These are phyloP conservation scores for Chaetomiaceae sp. DNA, from an alignment of 2,329 filamentous ascomycete genomes.

Conservation along the genomic window DNA sequence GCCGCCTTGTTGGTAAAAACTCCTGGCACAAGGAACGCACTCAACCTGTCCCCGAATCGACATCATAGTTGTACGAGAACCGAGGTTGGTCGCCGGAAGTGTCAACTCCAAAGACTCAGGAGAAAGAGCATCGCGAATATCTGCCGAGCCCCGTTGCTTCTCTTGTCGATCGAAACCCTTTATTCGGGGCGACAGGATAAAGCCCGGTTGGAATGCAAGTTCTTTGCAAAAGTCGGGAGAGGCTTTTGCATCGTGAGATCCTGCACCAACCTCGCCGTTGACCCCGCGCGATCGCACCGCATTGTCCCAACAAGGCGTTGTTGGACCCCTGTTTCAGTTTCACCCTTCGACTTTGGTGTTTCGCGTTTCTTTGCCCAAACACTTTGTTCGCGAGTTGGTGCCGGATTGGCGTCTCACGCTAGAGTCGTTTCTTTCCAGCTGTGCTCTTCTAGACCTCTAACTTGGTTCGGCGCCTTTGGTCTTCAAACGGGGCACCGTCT, in stretches of 20 bases:
- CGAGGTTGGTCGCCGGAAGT: not conserved
- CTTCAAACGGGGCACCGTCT: too few relatives aligned
- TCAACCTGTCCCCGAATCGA: too few relatives aligned
- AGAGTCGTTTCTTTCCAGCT: too few relatives aligned
- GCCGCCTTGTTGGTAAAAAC: not conserved
- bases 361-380: too few relatives aligned
- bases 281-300: not conserved
- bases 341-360: too few relatives aligned
- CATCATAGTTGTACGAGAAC: not conserved
- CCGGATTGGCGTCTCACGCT: too few relatives aligned
- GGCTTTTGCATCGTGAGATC: not conserved
- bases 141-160: not conserved
- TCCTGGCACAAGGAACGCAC: not conserved
- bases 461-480: too few relatives aligned
- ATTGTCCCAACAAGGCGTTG: not conserved
- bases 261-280: not conserved
- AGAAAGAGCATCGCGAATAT: slow-evolving; percentile 3
- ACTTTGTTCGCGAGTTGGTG: too few relatives aligned
- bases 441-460: too few relatives aligned
- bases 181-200: not conserved
- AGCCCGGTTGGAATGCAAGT: slow-evolving; percentile 2
- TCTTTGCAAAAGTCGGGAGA: not conserved
- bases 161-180: not conserved
- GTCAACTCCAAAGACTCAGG: not conserved
- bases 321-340: not conserved